Evolutionary conservation across 2,329 filamentous ascomycete species (phyloP), one percentile per base, ranked within the genome.

Genomic region (Furcasterigmium furcatum): DNA sequence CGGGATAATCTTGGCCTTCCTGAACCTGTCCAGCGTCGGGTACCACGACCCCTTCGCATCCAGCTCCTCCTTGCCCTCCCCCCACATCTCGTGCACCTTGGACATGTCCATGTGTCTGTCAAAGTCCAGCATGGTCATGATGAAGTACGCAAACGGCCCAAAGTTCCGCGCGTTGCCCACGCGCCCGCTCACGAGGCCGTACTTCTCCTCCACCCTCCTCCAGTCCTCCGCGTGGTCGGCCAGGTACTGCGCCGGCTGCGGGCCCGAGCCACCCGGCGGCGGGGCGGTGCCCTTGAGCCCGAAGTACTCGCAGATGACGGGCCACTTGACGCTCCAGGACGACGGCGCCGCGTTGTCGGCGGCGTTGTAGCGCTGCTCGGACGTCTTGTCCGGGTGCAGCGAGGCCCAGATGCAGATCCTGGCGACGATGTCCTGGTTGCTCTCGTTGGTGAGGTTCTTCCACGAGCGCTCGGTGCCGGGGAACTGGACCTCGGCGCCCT

Each of bases 221-320:
- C 64, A 66, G 46, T 59, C 50, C 10, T 55, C 54, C 22, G 56
- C 50, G 45, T 64, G 58, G n/a, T 67, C 56, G 3, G 54, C 52
- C 20, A 64, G 54, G 47, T 59, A 61, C 41, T 55, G 53, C 3
- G 52, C 55, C 4, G 63, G 63, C 40, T 65, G 58, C 8, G 61
- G 62, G 1, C 58, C 62, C 22, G 52, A 54, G 8, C 58, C 57
- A 3, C 55, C 57, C 4, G 47, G 30, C 8, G 58, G 58, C 7
- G 63, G 60, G 3, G 53, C 49, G 8, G 64, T 64, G 1, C 70
- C 71, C 50, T 67, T 66, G 32, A 74, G 55, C 3, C 68, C 66
- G 57, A 74, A 74, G 51, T 72, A 73, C 7, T 67, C 61, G 52
- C 67, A 71, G 38, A 73, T 66, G 6, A 70, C 52, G 3, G 70